Evolutionary conservation across 352 stramenopile species (phyloP).

Genomic region (Phytophthora sp.): DNA sequence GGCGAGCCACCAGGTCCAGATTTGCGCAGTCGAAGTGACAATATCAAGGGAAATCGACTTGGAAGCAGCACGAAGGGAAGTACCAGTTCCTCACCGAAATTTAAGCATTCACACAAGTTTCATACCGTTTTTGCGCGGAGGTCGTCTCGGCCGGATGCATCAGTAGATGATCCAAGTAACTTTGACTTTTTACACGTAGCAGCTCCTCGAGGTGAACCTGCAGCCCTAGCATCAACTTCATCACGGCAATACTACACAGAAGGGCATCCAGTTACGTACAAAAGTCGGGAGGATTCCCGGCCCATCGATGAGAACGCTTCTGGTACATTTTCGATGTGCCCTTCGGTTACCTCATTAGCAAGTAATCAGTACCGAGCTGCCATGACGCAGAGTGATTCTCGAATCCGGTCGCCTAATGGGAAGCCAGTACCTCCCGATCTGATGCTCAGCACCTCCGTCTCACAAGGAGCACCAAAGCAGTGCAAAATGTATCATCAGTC

Average conservation of each 20-base stretch:
- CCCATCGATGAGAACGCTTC: background rate
- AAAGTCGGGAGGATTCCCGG: background rate
- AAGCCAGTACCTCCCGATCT: slow-evolving; percentile 19
- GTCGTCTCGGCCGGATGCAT: slow-evolving; percentile 12
- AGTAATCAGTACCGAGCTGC: slow-evolving; percentile 14
- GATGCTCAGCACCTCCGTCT: slow-evolving; percentile 21
- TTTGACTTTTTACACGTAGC: slow-evolving; percentile 46
- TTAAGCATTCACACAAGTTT: slow-evolving; percentile 12
- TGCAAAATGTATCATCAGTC: slow-evolving; percentile 47
- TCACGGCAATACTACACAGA: slow-evolving; percentile 12
- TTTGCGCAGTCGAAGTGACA: slow-evolving; percentile 10
- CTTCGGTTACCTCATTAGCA: slow-evolving; percentile 22
- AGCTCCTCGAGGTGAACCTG: slow-evolving; percentile 20
- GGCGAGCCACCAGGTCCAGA: slow-evolving; percentile 14
- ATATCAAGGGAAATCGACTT: slow-evolving; percentile 17
- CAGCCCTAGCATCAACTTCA: background rate
- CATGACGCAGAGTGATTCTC: background rate
- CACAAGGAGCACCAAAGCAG: slow-evolving; percentile 18
- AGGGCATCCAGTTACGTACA: background rate
- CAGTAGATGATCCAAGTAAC: slow-evolving; percentile 15
- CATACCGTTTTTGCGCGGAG: slow-evolving; percentile 22
- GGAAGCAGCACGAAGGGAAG: slow-evolving; percentile 6
- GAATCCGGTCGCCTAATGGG: background rate
- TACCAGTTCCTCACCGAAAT: background rate
- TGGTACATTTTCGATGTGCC: slow-evolving; percentile 13